Evolutionary conservation across 805 yeast genomes (phyloP).

Genomic region (Peterozyma xylosa): DNA sequence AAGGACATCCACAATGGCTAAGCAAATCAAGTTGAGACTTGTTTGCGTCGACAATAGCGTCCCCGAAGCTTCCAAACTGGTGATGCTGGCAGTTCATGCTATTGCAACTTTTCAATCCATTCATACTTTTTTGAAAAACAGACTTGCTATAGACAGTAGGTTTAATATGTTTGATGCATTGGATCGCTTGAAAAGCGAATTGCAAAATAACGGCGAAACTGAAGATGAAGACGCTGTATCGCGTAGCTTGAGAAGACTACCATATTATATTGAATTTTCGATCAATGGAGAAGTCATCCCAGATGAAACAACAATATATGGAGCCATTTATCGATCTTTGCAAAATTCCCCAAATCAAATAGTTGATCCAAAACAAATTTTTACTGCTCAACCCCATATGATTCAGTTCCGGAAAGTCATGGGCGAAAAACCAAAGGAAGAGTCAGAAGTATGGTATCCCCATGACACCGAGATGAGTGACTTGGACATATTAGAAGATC

Average conservation of each 20-base stretch:
- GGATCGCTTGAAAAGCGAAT: conserved; percentile 14
- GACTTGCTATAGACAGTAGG: conserved; percentile 10
- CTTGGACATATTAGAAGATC: conserved; percentile 22
- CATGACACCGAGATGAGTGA: conserved; percentile 19
- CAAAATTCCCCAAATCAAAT: conserved; percentile 28
- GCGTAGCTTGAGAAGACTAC: conserved; percentile 3
- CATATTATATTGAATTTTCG: conserved; percentile 47
- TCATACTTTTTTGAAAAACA: conserved; percentile 35
- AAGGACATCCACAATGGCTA: conserved; percentile 58
- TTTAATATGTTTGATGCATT: conserved; percentile 20
- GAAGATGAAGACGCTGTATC: conserved; percentile 11
- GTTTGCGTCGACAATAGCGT: conserved; percentile 25
- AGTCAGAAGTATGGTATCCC: conserved; percentile 22
- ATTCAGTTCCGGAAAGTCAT: conserved; percentile 36
- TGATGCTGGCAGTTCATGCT: conserved; percentile 48
- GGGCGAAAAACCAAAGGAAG: conserved; percentile 18
- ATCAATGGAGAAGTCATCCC: conserved; percentile 53
- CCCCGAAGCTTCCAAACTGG: conserved; percentile 17
- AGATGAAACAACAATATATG: conserved; percentile 64
- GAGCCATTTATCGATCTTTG: conserved; percentile 54
- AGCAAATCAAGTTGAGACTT: conserved; percentile 58
- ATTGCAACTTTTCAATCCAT: conserved; percentile 52
- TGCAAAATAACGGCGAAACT: neutral
- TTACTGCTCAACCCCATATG: conserved; percentile 48
- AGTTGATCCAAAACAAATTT: conserved; percentile 42